Conservation (phyloP, 2,329 filamentous ascomycete genomes). For the Alternaria sp. region DNA sequence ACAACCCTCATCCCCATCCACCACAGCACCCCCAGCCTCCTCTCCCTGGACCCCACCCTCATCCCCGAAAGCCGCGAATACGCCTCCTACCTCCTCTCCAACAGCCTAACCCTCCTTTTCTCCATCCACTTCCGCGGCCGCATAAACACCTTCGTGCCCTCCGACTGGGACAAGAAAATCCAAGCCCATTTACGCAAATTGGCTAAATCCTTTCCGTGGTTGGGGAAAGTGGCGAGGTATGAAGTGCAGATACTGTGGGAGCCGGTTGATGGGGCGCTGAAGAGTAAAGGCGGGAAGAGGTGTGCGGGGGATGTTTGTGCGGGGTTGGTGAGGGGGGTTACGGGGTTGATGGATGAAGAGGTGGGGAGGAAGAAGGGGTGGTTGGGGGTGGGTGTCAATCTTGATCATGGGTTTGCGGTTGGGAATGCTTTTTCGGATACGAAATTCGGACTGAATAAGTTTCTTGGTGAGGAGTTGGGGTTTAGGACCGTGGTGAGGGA, state of each 20-base stretch:
- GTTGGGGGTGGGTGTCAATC: constrained; percentile 19
- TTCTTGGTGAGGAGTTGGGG: not conserved
- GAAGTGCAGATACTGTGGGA: constrained; percentile 36
- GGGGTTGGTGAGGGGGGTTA: constrained; percentile 22
- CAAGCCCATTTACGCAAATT: constrained; percentile 29
- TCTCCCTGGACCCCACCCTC: constrained; percentile 23
- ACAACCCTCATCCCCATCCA: constrained; percentile 33
- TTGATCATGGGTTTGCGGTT: constrained; percentile 18
- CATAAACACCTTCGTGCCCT: constrained; percentile 31
- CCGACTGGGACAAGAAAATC: constrained; percentile 39
- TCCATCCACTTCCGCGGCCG: constrained; percentile 34
- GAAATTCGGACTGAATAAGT: constrained; percentile 26
- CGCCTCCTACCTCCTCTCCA: constrained; percentile 24
- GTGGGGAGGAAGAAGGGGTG: constrained; percentile 18
- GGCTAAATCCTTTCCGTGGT: constrained; percentile 30
- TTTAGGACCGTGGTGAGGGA: constrained; percentile 9
- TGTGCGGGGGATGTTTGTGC: constrained; percentile 21
- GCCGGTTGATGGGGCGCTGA: constrained; percentile 20
- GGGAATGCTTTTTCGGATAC: constrained; percentile 6
- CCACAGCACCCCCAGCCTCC: constrained; percentile 25
- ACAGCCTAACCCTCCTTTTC: constrained; percentile 28
- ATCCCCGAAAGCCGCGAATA: constrained; percentile 39
- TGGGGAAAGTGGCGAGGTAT: constrained; percentile 28
- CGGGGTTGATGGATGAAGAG: constrained; percentile 17
- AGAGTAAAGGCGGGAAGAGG: constrained; percentile 21